phyloP scores from a whole-genome alignment of 345 rosid species.

The Erodium maritimum region DNA sequence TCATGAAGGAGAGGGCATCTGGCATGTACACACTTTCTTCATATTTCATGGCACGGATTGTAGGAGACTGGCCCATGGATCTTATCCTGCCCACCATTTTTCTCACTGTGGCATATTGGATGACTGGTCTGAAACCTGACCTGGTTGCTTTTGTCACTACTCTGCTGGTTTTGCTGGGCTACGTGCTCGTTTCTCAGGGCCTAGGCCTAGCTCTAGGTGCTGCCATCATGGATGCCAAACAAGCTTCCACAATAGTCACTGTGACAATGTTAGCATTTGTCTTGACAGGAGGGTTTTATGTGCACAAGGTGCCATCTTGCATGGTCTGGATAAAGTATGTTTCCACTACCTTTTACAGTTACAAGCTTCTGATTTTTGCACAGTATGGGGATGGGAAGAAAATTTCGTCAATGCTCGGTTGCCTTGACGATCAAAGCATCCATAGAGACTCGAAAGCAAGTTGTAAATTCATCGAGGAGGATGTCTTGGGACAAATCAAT shows the following conservation, averaged over 20 bases:
- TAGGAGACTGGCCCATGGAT: slow-evolving; percentile 84
- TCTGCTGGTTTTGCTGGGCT: slow-evolving; percentile 46
- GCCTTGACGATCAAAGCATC: slow-evolving; percentile 12
- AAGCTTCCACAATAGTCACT: slow-evolving; percentile 73
- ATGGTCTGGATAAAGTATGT: slow-evolving; percentile 73
- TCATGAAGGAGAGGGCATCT: slow-evolving; percentile 62
- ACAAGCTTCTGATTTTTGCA: slow-evolving; percentile 44
- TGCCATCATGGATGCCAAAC: slow-evolving; percentile 80
- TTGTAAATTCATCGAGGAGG: slow-evolving; percentile 58
- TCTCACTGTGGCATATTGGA: slow-evolving; percentile 63
- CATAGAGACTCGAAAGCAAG: slow-evolving; percentile 11
- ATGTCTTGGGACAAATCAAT: slow-evolving; percentile 52
- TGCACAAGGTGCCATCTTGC: slow-evolving; percentile 62
- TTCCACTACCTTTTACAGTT: slow-evolving; percentile 64
- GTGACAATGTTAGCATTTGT: slow-evolving; percentile 85
- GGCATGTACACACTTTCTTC: slow-evolving; percentile 90
- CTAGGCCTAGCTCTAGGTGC: slow-evolving; percentile 83
- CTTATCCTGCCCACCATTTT: slow-evolving; percentile 72
- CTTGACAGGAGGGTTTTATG: slow-evolving; percentile 74
- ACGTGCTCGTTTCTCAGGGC: slow-evolving; percentile 81
- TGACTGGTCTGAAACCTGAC: slow-evolving; percentile 62
- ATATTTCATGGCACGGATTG: slow-evolving; percentile 75
- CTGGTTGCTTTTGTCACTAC: slow-evolving; percentile 38
- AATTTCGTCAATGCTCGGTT: slow-evolving; percentile 37
- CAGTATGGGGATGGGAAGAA: slow-evolving; percentile 54